Evolutionary conservation across 1,139 yeast species (phyloP), one percentile per base, ranked within the genome.

Genomic region (Casaregolazyma lundiana): DNA sequence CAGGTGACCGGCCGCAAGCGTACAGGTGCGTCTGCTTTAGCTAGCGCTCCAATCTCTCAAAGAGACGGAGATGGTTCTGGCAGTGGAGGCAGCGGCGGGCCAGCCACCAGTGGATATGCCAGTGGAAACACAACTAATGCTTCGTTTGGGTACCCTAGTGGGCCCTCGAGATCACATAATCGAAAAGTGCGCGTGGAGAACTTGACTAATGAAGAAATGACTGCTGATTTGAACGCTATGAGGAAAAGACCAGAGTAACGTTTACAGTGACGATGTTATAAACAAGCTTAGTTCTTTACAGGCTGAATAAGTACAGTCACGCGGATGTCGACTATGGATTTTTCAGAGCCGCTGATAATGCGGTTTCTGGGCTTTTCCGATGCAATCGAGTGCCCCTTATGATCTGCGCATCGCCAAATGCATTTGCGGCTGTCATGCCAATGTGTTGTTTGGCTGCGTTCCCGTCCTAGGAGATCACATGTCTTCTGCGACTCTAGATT

Each of bases 211-310:
- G 47, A 49, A 9, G 52, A 54, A 38, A 47, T 50, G 24, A 53
- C 50, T 7, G 46, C 48, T 6, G 61, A 57, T 36, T 43, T 57
- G 41, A 37, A 41, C 13, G 44, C 49, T 34, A 43, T 57, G n/a
- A 44, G 56, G 17, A 47, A 49, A 34, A 49, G 32, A 6, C 4
- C 15, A 5, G 24, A 8, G 8, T 21, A 21, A 8, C n/a, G n/a
- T n/a, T n/a, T n/a, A n/a, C n/a, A n/a, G n/a, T n/a, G n/a, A n/a
- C n/a, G n/a, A n/a, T n/a, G n/a, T n/a, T n/a, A n/a, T n/a, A n/a
- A n/a, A n/a, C n/a, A n/a, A n/a, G n/a, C n/a, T n/a, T n/a, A n/a
- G n/a, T n/a, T n/a, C n/a, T n/a, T n/a, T n/a, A n/a, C n/a, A n/a
- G n/a, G n/a, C n/a, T n/a, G n/a, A n/a, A n/a, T n/a, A n/a, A n/a